Evolutionary conservation across 2,329 filamentous ascomycete species (phyloP).

Genomic region (Monosporascus sp.): DNA sequence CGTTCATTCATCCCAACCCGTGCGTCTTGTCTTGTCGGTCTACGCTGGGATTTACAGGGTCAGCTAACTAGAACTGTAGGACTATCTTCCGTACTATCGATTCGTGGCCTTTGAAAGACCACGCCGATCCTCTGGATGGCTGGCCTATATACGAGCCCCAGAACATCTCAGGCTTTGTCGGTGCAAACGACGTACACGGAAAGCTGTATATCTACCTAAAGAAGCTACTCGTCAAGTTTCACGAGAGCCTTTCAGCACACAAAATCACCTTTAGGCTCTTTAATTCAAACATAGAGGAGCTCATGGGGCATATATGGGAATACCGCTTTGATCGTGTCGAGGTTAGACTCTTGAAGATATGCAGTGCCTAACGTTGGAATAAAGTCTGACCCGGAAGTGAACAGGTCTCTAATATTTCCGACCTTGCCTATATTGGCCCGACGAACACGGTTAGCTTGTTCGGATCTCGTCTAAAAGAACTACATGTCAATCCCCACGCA

Average conservation of each 20-base stretch:
- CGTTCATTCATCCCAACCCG: slow-evolving; percentile 35
- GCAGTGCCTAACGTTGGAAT: too few species aligned
- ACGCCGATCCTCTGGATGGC: slow-evolving; percentile 29
- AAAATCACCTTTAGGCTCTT: slow-evolving; percentile 23
- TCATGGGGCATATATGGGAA: too few species aligned
- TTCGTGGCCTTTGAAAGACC: slow-evolving; percentile 32
- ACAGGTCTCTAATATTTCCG: slow-evolving; percentile 27
- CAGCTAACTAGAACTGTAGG: slow-evolving; percentile 17
- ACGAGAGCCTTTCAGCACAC: slow-evolving; percentile 13
- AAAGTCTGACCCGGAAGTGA: too few species aligned
- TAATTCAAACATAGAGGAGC: too few species aligned
- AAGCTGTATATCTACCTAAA: slow-evolving; percentile 30
- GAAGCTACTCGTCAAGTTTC: slow-evolving; percentile 25
- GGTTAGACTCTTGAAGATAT: too few species aligned
- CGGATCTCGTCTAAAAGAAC: slow-evolving; percentile 26
- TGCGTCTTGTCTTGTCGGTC: slow-evolving; percentile 21
- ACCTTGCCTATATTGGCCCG: slow-evolving; percentile 28
- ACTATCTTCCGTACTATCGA: slow-evolving; percentile 27
- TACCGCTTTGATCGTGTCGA: too few species aligned
- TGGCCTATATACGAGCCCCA: slow-evolving; percentile 27
- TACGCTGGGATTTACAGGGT: background rate
- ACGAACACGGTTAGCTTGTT: slow-evolving; percentile 19
- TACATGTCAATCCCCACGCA: slow-evolving; percentile 29
- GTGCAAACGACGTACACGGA: slow-evolving; percentile 33
- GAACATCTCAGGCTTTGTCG: slow-evolving; percentile 5